These are phyloP conservation scores for Pythium oligandrum DNA, from an alignment of 352 stramenopile species.

Conservation along the genomic window DNA sequence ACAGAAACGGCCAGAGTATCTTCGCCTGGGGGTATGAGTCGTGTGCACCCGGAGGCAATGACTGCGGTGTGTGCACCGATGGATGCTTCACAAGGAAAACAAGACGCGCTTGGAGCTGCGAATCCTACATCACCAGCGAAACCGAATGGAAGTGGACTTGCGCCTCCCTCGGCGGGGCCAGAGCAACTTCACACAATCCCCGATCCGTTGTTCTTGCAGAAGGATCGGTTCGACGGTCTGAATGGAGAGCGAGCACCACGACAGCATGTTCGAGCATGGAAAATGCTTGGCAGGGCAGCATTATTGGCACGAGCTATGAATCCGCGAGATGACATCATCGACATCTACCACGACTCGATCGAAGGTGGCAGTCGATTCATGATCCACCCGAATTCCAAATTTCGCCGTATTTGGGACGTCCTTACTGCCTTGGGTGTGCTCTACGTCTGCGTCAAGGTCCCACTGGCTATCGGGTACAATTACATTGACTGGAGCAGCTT, in stretches of 20 bases:
- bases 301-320: slow-evolving; percentile 25
- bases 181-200: no score
- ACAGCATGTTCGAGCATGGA: slow-evolving; percentile 14
- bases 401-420: slow-evolving; percentile 67
- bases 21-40: no score
- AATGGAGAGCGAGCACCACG: neutral
- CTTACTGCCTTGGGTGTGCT: slow-evolving; percentile 63
- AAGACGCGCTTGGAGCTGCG: no score
- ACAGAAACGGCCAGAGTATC: no score
- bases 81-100: no score
- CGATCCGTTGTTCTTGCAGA: no score
- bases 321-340: slow-evolving; percentile 42
- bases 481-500: slow-evolving; percentile 60
- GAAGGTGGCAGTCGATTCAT: slow-evolving; percentile 53
- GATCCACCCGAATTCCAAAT: slow-evolving; percentile 78
- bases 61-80: no score
- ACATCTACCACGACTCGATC: slow-evolving; percentile 76
- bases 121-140: no score
- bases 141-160: no score
- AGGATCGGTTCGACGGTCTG: no score
- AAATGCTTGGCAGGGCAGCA: slow-evolving; percentile 21
- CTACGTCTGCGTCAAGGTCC: slow-evolving; percentile 70
- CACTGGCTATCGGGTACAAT: slow-evolving; percentile 61
- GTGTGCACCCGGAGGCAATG: no score
- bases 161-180: no score